These are phyloP conservation scores for Mycena belliarum DNA, from an alignment of 768 basidiomycete genomes.

Conservation along the genomic window DNA sequence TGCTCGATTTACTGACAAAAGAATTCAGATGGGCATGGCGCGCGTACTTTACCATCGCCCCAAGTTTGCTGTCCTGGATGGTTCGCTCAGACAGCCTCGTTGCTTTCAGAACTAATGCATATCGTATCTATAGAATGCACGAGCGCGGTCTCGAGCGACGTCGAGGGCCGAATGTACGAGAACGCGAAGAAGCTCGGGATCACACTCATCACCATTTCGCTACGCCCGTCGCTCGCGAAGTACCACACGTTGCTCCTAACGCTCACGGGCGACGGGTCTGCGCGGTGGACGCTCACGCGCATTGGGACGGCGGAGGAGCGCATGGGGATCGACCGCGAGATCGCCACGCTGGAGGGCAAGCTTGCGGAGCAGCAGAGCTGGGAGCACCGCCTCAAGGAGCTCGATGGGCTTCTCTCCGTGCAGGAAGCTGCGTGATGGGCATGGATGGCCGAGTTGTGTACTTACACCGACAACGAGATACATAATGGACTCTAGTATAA, in stretches of 20 bases:
- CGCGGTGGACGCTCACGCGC: constrained; percentile 68
- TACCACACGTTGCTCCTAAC: constrained; percentile 89
- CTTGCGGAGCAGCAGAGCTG: constrained; percentile 71
- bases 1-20: not conserved
- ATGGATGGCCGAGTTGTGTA: not conserved
- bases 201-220: constrained; percentile 64
- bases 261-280: constrained; percentile 69
- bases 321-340: constrained; percentile 77
- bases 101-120: no score
- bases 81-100: constrained; percentile 35
- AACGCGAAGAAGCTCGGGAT: constrained; percentile 86
- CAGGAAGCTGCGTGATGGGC: constrained; percentile 28
- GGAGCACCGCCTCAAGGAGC: constrained; percentile 68
- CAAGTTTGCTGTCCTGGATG: constrained; percentile 82
- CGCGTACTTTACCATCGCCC: constrained; percentile 90
- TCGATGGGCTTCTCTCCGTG: constrained; percentile 56
- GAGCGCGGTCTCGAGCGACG: constrained; percentile 93
- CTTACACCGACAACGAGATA: not conserved
- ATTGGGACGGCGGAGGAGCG: constrained; percentile 76
- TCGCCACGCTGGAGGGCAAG: constrained; percentile 61
- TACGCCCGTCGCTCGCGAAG: constrained; percentile 76
- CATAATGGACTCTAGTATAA: not conserved
- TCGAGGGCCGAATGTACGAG: constrained; percentile 95
- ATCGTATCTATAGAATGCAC: constrained; percentile 70
- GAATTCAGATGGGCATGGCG: constrained; percentile 79